Evolutionary conservation across 805 yeast genomes (phyloP).

Genomic region (Candida maltosa): DNA sequence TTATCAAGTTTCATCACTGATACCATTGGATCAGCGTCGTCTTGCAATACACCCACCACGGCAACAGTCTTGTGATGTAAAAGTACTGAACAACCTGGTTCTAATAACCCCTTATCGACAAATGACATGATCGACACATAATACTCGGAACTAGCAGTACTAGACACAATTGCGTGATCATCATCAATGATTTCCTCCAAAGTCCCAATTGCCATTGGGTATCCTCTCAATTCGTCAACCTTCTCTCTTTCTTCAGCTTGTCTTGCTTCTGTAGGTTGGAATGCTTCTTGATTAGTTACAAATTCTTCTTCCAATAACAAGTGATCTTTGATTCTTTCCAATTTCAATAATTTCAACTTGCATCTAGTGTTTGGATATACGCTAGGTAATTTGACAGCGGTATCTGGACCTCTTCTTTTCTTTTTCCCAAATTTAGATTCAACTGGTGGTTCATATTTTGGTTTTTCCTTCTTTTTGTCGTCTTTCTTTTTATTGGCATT

Average conservation of each 20-base stretch:
- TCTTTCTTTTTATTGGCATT: constrained; percentile 51
- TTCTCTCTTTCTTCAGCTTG: constrained; percentile 95
- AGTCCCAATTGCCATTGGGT: constrained; percentile 95
- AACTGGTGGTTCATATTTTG: constrained; percentile 98
- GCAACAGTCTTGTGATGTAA: constrained; percentile 94
- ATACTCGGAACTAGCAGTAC: constrained; percentile 95
- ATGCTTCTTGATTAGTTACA: constrained; percentile 88
- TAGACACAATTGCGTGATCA: constrained; percentile 97
- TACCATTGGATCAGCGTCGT: constrained; percentile 97
- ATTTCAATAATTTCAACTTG: constrained; percentile 81
- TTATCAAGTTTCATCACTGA: constrained; percentile 97
- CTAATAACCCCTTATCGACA: constrained; percentile 92
- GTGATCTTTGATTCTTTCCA: constrained; percentile 96
- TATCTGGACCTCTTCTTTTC: constrained; percentile 89
- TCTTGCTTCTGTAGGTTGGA: constrained; percentile 94
- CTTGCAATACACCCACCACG: constrained; percentile 96
- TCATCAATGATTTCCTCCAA: constrained; percentile 96
- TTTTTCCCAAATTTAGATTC: constrained; percentile 90
- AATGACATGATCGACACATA: constrained; percentile 93
- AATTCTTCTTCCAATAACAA: constrained; percentile 91
- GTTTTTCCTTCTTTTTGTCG: constrained; percentile 74
- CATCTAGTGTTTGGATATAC: constrained; percentile 94
- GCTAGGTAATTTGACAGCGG: constrained; percentile 77
- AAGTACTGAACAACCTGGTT: constrained; percentile 95
- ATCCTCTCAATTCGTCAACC: constrained; percentile 92